Percentiles rank a stretch among this genome's conserved stretches.
Evolutionary conservation across 805 yeast genomes (phyloP).

Genomic region (Pichia thaimueangensis): DNA sequence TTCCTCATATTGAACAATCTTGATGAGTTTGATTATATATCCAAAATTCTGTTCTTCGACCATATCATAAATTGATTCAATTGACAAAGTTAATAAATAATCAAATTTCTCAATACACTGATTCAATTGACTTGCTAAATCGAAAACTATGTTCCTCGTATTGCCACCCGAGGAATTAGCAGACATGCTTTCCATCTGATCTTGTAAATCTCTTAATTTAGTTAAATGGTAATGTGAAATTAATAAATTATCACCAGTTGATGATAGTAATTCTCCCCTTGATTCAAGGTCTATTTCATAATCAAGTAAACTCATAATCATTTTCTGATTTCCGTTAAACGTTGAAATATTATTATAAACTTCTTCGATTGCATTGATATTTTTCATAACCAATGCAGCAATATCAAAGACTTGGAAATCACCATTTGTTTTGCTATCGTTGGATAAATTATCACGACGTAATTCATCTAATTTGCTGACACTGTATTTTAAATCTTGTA

Average conservation of each 20-base stretch:
- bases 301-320: slow-evolving; percentile 49
- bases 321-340: slow-evolving; percentile 44
- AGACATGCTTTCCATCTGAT: slow-evolving; percentile 59
- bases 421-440: slow-evolving; percentile 49
- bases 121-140: slow-evolving; percentile 46
- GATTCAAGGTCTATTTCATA: slow-evolving; percentile 16
- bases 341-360: slow-evolving; percentile 57
- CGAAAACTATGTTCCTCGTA: slow-evolving; percentile 56
- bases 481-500: slow-evolving; percentile 42
- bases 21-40: slow-evolving; percentile 63
- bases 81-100: slow-evolving; percentile 54
- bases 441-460: slow-evolving; percentile 33
- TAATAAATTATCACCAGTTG: slow-evolving; percentile 50
- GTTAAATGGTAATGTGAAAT: slow-evolving; percentile 65
- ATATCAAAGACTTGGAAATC: slow-evolving; percentile 62
- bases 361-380: slow-evolving; percentile 60
- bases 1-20: slow-evolving; percentile 76
- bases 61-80: slow-evolving; percentile 58
- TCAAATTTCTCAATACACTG: slow-evolving; percentile 54
- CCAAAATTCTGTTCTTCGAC: slow-evolving; percentile 62
- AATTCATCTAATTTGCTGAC: slow-evolving; percentile 30
- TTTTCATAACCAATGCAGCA: slow-evolving; percentile 63
- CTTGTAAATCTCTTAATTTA: slow-evolving; percentile 69
- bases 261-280: slow-evolving; percentile 16
- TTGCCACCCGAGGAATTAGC: slow-evolving; percentile 41